Conservation (phyloP, 2,329 filamentous ascomycete species). For the Apiospora hydei region DNA sequence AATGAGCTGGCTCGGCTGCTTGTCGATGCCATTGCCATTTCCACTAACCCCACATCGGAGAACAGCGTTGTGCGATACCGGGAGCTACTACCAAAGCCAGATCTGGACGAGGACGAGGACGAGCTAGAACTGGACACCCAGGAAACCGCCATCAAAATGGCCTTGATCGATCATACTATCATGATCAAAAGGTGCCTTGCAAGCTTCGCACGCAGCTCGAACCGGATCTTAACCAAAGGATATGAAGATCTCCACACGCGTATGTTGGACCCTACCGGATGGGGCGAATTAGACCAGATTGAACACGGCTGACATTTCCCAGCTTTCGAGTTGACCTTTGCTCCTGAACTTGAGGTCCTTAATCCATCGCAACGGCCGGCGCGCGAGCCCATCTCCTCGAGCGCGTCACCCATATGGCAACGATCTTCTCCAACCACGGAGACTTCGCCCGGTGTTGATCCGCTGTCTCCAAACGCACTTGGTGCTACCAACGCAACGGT, state of each 20-base stretch:
- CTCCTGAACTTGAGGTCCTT: conserved; percentile 70
- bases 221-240: conserved; percentile 62
- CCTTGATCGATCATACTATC: conserved; percentile 87
- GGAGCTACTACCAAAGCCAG: conserved; percentile 67
- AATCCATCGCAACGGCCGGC: conserved; percentile 54
- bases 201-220: conserved; percentile 70
- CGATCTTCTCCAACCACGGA: conserved; percentile 44
- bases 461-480: conserved; percentile 29
- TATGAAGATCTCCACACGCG: conserved; percentile 69
- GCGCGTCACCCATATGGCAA: conserved; percentile 50
- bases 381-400: conserved; percentile 48
- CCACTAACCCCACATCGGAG: conserved; percentile 77
- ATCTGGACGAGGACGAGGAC: conserved; percentile 53
- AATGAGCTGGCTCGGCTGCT: conserved; percentile 73
- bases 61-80: conserved; percentile 82
- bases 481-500: conserved; percentile 43
- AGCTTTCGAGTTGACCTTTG: conserved; percentile 71
- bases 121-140: conserved; percentile 63
- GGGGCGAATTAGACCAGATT: background rate
- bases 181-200: conserved; percentile 83
- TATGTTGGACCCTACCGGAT: conserved; percentile 52
- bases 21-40: conserved; percentile 77
- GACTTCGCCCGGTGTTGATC: conserved; percentile 27
- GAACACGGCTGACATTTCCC: conserved; percentile 11
- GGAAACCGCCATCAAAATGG: conserved; percentile 82